phyloP scores from a whole-genome alignment of 2,329 filamentous ascomycete genomes.

The Fusarium sp. region DNA sequence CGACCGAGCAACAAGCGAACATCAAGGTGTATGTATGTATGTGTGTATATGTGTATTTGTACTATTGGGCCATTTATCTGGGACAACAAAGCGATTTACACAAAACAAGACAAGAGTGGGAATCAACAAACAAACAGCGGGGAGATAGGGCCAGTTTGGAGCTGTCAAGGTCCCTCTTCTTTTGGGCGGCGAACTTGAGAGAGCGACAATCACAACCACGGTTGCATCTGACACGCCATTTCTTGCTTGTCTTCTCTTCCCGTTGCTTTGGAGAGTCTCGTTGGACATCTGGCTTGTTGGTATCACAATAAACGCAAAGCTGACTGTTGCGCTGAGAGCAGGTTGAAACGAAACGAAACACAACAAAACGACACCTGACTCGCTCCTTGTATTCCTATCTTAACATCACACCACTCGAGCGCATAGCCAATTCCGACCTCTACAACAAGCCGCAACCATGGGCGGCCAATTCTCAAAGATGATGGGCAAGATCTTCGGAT shows the following conservation, averaged over 20 bases:
- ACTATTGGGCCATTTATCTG: conserved; percentile 1
- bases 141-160: neutral
- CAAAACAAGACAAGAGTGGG: neutral
- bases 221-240: conserved; percentile 2
- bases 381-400: conserved; percentile 12
- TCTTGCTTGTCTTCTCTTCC: conserved; percentile 4
- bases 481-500: conserved; percentile 99
- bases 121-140: neutral
- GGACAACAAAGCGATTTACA: neutral
- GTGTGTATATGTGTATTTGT: neutral
- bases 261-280: neutral
- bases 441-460: conserved; percentile 69
- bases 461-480: conserved; percentile 94
- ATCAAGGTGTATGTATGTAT: conserved; percentile 13
- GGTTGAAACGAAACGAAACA: conserved; percentile 21
- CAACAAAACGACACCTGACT: neutral
- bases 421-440: conserved; percentile 3
- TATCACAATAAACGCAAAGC: conserved; percentile 9
- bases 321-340: conserved; percentile 19
- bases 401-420: conserved; percentile 9
- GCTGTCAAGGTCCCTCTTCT: conserved; percentile 5
- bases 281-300: neutral
- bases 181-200: neutral
- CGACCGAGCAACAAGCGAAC: conserved; percentile 1
- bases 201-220: neutral